Conservation (phyloP, 2,329 filamentous ascomycete genomes). For the Claviceps lovelessii region DNA sequence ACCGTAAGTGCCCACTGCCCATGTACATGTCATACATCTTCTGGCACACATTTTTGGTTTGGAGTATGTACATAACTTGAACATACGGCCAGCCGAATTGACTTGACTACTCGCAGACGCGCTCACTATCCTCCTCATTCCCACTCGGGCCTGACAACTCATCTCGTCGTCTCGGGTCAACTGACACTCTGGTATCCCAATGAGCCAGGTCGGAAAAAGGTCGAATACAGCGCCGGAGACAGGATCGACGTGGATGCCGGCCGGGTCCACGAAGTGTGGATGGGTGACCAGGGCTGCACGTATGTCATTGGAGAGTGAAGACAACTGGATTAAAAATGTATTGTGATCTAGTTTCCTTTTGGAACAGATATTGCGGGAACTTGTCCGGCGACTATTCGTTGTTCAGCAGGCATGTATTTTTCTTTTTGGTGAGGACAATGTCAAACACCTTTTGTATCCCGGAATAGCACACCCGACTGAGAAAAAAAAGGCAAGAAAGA, state of each 20-base stretch:
- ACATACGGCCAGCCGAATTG: not conserved
- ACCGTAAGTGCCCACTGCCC: conserved; percentile 37
- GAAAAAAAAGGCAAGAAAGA: not conserved
- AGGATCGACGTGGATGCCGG: conserved; percentile 53
- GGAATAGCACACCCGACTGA: not conserved
- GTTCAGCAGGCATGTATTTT: no score
- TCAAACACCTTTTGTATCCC: no score
- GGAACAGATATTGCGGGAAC: not conserved
- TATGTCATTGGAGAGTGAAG: conserved; percentile 49
- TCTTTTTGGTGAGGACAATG: no score
- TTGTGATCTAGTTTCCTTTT: not conserved
- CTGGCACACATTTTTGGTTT: no score
- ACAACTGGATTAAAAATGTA: not conserved
- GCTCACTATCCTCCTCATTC: conserved; percentile 54
- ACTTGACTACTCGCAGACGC: conserved; percentile 31
- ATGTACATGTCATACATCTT: not conserved
- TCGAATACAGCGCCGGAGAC: conserved; percentile 44
- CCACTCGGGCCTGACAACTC: conserved; percentile 50
- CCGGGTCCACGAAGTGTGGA: conserved; percentile 54
- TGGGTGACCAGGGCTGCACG: conserved; percentile 51
- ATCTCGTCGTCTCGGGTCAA: conserved; percentile 50
- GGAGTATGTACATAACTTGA: not conserved
- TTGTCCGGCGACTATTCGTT: no score
- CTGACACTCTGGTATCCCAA: conserved; percentile 54
- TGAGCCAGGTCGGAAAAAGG: conserved; percentile 39